Evolutionary conservation across 805 yeast species (phyloP).

Genomic region (Saturnispora zaruensis): DNA sequence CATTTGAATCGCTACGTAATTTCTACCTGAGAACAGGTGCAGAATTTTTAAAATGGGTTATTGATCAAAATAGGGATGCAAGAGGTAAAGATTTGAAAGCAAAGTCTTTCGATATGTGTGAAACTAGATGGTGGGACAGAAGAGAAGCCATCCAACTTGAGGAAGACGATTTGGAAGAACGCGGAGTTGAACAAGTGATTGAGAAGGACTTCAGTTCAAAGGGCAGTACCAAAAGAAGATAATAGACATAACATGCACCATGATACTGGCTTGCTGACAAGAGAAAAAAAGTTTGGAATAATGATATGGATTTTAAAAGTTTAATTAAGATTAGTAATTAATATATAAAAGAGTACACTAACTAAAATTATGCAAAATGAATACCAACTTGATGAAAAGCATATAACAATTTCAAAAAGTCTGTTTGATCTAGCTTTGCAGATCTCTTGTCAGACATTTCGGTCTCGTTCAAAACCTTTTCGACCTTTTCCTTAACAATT

Average conservation of each 20-base stretch:
- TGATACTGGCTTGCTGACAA: not conserved
- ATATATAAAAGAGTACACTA: not conserved
- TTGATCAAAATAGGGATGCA: constrained; percentile 73
- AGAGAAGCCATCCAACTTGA: constrained; percentile 83
- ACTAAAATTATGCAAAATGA: constrained; percentile 64
- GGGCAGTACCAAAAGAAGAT: constrained; percentile 43
- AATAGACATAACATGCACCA: constrained; percentile 4
- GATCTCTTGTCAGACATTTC: constrained; percentile 81
- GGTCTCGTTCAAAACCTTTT: constrained; percentile 66
- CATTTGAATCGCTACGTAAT: constrained; percentile 76
- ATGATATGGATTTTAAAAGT: not conserved
- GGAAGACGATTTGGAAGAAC: constrained; percentile 87
- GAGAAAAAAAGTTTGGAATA: not conserved
- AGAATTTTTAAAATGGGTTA: constrained; percentile 86
- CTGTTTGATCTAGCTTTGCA: constrained; percentile 91
- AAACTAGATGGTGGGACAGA: constrained; percentile 98
- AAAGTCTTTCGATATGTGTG: constrained; percentile 82
- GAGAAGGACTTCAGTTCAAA: constrained; percentile 50
- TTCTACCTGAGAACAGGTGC: constrained; percentile 85
- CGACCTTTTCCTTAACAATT: constrained; percentile 61
- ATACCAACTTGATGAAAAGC: constrained; percentile 97
- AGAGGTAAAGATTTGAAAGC: constrained; percentile 86
- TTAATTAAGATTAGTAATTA: not conserved
- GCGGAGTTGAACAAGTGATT: constrained; percentile 82
- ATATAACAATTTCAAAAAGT: constrained; percentile 73